These are phyloP conservation scores for Citropsis articulata DNA, from an alignment of 345 rosid genomes.

Conservation along the genomic window DNA sequence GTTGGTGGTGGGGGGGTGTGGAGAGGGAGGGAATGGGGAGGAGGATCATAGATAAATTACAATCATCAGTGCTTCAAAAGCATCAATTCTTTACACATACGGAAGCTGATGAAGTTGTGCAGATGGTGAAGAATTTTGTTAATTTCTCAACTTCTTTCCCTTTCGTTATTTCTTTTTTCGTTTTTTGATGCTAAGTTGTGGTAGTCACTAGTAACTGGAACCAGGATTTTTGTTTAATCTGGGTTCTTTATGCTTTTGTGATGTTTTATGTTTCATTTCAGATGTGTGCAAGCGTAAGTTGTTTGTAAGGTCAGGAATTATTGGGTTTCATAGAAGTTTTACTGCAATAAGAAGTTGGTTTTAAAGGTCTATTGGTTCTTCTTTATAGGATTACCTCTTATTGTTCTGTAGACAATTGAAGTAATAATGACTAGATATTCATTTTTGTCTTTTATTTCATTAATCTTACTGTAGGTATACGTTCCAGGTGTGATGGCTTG, in stretches of 20 bases:
- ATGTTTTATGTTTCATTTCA: neutral
- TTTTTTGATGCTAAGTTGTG: neutral
- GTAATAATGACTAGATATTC: neutral
- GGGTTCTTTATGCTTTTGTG: neutral
- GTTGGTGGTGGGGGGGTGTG: too few species aligned
- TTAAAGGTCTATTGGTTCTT: neutral
- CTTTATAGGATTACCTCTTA: neutral
- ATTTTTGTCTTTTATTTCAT: conserved; percentile 14
- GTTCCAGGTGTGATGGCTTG: conserved; percentile 98
- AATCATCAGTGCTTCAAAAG: neutral
- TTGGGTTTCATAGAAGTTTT: neutral
- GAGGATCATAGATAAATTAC: neutral
- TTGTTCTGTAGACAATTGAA: neutral
- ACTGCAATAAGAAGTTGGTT: neutral
- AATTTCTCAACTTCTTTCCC: neutral
- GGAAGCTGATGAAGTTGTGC: neutral
- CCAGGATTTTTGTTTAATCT: neutral
- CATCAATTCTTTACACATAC: neutral
- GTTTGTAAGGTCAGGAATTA: neutral
- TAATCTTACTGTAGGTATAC: conserved; percentile 56
- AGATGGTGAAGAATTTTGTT: neutral
- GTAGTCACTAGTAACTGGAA: neutral
- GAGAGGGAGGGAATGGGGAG: too few species aligned
- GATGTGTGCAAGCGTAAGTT: neutral
- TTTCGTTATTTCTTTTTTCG: neutral